phyloP scores from a whole-genome alignment of 1,284 basidiomycete species.

The Sporisorium graminicola region DNA sequence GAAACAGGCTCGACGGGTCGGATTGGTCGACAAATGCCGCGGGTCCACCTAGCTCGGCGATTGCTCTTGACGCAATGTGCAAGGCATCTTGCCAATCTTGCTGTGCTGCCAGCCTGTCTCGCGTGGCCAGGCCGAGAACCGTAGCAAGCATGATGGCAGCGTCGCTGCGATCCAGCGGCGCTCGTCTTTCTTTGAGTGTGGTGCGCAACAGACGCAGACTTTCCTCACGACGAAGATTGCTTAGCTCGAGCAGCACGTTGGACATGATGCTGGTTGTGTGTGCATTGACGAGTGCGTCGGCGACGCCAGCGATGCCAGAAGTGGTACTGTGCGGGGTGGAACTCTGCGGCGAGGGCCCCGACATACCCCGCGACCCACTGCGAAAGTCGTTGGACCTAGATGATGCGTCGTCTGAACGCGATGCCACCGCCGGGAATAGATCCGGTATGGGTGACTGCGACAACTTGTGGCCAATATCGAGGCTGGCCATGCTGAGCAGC shows the following conservation, averaged over 20 bases:
- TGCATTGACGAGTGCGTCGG: slow-evolving; percentile 3
- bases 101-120: slow-evolving; percentile 43
- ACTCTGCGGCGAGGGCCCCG: slow-evolving; percentile 8
- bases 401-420: slow-evolving; percentile 11
- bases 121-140: slow-evolving; percentile 39
- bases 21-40: slow-evolving; percentile 41
- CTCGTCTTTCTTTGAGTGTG: slow-evolving; percentile 37
- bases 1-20: slow-evolving; percentile 41
- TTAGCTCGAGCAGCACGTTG: slow-evolving; percentile 43
- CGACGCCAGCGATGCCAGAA: slow-evolving; percentile 4
- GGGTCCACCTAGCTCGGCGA: slow-evolving; percentile 45
- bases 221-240: slow-evolving; percentile 41
- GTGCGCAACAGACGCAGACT: slow-evolving; percentile 32
- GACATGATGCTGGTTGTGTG: slow-evolving; percentile 32
- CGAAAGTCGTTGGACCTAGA: slow-evolving; percentile 9
- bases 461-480: slow-evolving; percentile 44
- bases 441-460: slow-evolving; percentile 40
- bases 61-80: slow-evolving; percentile 38
- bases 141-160: slow-evolving; percentile 50
- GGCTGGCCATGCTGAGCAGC: slow-evolving; percentile 41
- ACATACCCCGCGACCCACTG: neutral
- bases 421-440: slow-evolving; percentile 15
- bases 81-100: slow-evolving; percentile 50
- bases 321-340: neutral
- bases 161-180: slow-evolving; percentile 30